These are phyloP conservation scores for Fraxinus ornus DNA, from an alignment of 305 asterid species.

Conservation along the genomic window DNA sequence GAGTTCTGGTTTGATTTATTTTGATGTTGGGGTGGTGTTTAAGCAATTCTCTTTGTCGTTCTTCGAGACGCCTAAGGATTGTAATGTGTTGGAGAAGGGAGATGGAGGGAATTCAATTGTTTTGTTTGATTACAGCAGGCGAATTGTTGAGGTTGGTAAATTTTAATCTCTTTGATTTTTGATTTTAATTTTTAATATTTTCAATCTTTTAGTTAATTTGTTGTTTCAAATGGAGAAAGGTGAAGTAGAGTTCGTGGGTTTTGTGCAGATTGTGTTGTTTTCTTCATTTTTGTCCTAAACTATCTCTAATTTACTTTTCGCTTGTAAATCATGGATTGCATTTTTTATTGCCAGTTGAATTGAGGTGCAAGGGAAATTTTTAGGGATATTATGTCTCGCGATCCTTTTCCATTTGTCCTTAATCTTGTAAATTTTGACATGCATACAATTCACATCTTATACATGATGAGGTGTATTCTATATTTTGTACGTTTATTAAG, in stretches of 20 bases:
- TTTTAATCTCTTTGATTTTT: neutral
- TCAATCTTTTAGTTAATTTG: neutral
- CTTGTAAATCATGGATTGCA: neutral
- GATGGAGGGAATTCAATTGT: constrained; percentile 28
- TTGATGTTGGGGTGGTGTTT: constrained; percentile 72
- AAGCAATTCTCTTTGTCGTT: constrained; percentile 82
- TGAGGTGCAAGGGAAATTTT: neutral
- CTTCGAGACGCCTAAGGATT: constrained; percentile 79
- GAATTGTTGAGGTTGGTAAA: constrained; percentile 42
- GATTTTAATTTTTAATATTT: too few species aligned
- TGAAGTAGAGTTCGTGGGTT: neutral
- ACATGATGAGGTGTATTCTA: neutral
- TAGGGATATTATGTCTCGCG: neutral
- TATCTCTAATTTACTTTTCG: neutral
- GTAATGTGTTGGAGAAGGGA: constrained; percentile 31
- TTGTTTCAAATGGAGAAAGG: neutral
- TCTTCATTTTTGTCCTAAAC: neutral
- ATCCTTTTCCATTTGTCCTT: neutral
- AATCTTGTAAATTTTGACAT: neutral
- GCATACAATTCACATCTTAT: neutral
- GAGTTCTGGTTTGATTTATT: constrained; percentile 85
- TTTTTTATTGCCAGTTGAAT: neutral
- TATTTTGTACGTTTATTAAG: neutral
- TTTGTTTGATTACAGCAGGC: constrained; percentile 23
- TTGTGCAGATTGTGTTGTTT: neutral